Percentiles rank a stretch among this genome's conserved stretches.
These are phyloP conservation scores for Lagenidium giganteum DNA, from an alignment of 352 stramenopile genomes.

Conservation along the genomic window DNA sequence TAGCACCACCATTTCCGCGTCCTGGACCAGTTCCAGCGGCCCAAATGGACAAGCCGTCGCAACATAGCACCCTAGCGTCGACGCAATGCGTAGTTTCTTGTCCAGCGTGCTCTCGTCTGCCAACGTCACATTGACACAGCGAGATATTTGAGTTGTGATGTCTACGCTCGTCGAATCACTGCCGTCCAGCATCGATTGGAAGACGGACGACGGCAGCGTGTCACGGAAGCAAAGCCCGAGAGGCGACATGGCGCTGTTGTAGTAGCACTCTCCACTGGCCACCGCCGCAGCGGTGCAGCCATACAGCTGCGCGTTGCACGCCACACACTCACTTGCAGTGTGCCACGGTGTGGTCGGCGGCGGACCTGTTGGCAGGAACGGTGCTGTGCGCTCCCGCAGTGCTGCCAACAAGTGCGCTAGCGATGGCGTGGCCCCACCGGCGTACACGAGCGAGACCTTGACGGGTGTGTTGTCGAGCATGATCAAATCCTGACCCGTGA, in stretches of 20 bases:
- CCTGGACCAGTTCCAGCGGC: constrained; percentile 9
- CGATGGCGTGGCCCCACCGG: constrained; percentile 2
- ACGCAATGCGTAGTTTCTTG: not conserved
- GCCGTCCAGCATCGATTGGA: too few relatives aligned
- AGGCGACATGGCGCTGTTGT: constrained; percentile 6
- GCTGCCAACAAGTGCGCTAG: not conserved
- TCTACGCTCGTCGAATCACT: not conserved
- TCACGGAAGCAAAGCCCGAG: constrained; percentile 11
- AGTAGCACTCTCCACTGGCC: not conserved
- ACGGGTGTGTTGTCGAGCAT: not conserved
- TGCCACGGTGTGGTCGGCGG: constrained; percentile 1
- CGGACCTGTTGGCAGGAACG: not conserved
- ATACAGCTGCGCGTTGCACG: constrained; percentile 5
- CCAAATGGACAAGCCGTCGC: constrained; percentile 25
- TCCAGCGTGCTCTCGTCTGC: not conserved
- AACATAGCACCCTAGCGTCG: too few relatives aligned
- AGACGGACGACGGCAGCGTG: not conserved
- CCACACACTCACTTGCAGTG: constrained; percentile 5
- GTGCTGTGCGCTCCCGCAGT: not conserved
- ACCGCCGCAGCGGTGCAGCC: constrained; percentile 4
- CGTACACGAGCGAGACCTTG: constrained; percentile 3
- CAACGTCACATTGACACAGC: constrained; percentile 1
- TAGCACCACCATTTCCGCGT: constrained; percentile 1
- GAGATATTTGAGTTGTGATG: constrained; percentile 5
- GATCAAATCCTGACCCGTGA: too few relatives aligned